Evolutionary conservation across 2,329 filamentous ascomycete genomes (phyloP).

Genomic region (Fusarium globosum): DNA sequence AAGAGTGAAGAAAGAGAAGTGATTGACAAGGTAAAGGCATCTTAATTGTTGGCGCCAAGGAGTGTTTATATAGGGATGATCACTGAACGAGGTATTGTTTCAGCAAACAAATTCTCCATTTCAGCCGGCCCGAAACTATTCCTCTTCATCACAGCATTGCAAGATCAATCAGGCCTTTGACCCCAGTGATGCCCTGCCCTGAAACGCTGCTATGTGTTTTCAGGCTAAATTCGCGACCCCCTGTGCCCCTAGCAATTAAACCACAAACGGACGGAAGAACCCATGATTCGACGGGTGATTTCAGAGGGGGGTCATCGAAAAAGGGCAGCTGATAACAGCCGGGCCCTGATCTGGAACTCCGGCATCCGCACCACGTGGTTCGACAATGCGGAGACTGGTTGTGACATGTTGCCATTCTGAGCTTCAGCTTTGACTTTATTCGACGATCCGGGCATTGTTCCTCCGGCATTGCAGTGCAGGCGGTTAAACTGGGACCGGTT

Average conservation of each 20-base stretch:
- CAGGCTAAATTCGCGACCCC: conserved; percentile 14
- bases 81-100: not conserved
- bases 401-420: not conserved
- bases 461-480: conserved; percentile 11
- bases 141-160: not conserved
- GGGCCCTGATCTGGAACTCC: not conserved
- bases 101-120: not conserved
- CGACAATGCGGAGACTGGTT: conserved; percentile 7
- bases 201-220: not conserved
- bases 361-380: conserved; percentile 17
- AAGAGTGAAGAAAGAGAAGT: not conserved
- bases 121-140: not conserved
- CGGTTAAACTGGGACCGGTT: conserved; percentile 17
- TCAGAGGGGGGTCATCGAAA: not conserved
- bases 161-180: not conserved
- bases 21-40: not conserved
- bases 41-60: not conserved
- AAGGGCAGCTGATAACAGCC: conserved; percentile 6
- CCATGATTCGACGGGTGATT: conserved; percentile 1
- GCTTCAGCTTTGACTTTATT: not conserved
- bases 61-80: conserved; percentile 14
- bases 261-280: not conserved
- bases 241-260: conserved; percentile 3
- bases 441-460: conserved; percentile 4
- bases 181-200: not conserved